Conservation (phyloP, 805 yeast species). For the Cyberlindnera meyerae region DNA sequence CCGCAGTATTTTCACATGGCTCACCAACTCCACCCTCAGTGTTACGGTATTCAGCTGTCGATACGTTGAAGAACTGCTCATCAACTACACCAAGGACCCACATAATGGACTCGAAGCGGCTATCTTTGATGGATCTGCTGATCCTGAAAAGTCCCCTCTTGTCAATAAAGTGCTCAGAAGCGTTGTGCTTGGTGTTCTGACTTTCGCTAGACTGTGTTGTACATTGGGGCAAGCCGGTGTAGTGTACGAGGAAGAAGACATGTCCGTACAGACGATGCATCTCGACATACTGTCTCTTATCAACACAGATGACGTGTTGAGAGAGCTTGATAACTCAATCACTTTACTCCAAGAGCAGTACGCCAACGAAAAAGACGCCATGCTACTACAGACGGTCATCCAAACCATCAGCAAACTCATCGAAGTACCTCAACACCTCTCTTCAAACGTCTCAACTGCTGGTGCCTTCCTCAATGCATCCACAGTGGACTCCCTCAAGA, state of each 20-base stretch:
- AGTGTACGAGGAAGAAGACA: constrained; percentile 70
- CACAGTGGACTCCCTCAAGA: constrained; percentile 12
- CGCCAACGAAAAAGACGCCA: constrained; percentile 18
- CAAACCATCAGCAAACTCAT: constrained; percentile 19
- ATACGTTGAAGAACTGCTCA: constrained; percentile 58
- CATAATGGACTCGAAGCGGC: constrained; percentile 9
- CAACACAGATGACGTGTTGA: constrained; percentile 18
- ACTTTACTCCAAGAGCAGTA: constrained; percentile 27
- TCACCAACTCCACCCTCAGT: constrained; percentile 67
- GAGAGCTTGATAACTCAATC: constrained; percentile 31
- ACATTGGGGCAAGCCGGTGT: constrained; percentile 51
- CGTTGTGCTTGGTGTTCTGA: constrained; percentile 48
- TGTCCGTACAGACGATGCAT: constrained; percentile 60
- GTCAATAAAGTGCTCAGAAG: constrained; percentile 49
- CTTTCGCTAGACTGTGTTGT: constrained; percentile 45
- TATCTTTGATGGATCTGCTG: constrained; percentile 2
- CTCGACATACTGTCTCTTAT: constrained; percentile 35
- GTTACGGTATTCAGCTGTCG: constrained; percentile 74
- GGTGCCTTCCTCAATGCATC: constrained; percentile 12
- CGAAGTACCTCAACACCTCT: constrained; percentile 17
- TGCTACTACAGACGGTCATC: constrained; percentile 18
- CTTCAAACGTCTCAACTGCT: constrained; percentile 11
- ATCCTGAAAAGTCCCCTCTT: constrained; percentile 24
- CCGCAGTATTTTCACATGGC: constrained; percentile 63
- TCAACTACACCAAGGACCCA: constrained; percentile 31